Conservation (phyloP, 1,139 yeast species). For the Scheffersomyces illinoinensis region DNA sequence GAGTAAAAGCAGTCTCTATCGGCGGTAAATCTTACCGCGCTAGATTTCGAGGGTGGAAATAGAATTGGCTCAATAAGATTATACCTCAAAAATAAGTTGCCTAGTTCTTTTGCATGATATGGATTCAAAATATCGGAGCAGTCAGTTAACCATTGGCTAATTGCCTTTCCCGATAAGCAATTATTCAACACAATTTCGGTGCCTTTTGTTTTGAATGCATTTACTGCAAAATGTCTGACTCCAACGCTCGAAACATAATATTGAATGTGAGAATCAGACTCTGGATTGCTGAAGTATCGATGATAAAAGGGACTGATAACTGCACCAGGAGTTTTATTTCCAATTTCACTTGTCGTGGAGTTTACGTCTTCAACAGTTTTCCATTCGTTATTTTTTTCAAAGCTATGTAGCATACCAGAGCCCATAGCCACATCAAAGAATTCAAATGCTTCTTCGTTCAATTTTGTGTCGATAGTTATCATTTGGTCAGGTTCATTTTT, state of each 20-base stretch:
- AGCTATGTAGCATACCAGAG: not conserved
- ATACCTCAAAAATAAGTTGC: slow-evolving; percentile 52
- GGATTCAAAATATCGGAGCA: slow-evolving; percentile 71
- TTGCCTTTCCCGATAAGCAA: slow-evolving; percentile 73
- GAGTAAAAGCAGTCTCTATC: slow-evolving; percentile 22
- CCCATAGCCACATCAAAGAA: not conserved
- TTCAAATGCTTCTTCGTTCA: not conserved
- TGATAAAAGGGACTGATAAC: slow-evolving; percentile 70
- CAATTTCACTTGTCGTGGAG: not conserved
- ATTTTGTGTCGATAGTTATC: not conserved
- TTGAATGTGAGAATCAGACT: slow-evolving; percentile 78
- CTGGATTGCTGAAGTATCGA: slow-evolving; percentile 83
- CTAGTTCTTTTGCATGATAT: slow-evolving; percentile 63
- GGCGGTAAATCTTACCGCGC: slow-evolving; percentile 9
- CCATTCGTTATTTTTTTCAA: not conserved
- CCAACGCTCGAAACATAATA: slow-evolving; percentile 74
- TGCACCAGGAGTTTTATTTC: not conserved
- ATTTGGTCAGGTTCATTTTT: slow-evolving; percentile 32
- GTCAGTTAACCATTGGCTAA: slow-evolving; percentile 86
- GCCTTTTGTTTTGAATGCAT: slow-evolving; percentile 27
- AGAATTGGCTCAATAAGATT: slow-evolving; percentile 50
- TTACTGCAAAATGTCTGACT: slow-evolving; percentile 54
- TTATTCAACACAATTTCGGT: slow-evolving; percentile 32
- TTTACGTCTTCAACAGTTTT: not conserved
- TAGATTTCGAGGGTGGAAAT: slow-evolving; percentile 11